Conservation (phyloP, 2,329 filamentous ascomycete genomes). For the Dryadomyces quercivorus region DNA sequence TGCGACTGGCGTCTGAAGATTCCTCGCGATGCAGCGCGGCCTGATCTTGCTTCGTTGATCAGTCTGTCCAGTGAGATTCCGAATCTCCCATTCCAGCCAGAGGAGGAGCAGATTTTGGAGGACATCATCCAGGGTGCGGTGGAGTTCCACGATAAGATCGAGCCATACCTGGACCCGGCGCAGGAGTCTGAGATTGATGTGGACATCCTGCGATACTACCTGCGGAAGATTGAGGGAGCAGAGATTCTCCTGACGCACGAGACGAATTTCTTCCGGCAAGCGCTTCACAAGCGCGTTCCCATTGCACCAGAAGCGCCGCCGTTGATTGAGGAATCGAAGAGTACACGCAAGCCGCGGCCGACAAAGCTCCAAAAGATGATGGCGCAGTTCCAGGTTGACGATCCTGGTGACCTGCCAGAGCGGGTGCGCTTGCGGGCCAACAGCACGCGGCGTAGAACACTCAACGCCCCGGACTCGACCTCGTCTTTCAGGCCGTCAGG, state of each 20-base stretch:
- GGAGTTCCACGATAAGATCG: slow-evolving; percentile 72
- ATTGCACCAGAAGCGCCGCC: slow-evolving; percentile 80
- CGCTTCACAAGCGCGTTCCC: slow-evolving; percentile 88
- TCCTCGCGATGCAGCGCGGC: slow-evolving; percentile 85
- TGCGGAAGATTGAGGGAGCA: slow-evolving; percentile 93
- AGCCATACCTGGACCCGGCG: slow-evolving; percentile 67
- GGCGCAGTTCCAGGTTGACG: slow-evolving; percentile 74
- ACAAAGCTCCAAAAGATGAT: slow-evolving; percentile 96
- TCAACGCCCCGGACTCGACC: slow-evolving; percentile 34
- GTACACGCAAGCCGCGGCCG: slow-evolving; percentile 86
- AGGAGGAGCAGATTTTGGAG: slow-evolving; percentile 79
- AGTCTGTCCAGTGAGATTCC: slow-evolving; percentile 75
- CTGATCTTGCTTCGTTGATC: slow-evolving; percentile 83
- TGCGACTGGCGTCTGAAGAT: slow-evolving; percentile 97
- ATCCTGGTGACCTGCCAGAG: slow-evolving; percentile 80
- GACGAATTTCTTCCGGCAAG: slow-evolving; percentile 96
- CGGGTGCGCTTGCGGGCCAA: slow-evolving; percentile 69
- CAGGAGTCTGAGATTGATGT: slow-evolving; percentile 68
- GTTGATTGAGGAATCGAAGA: slow-evolving; percentile 74
- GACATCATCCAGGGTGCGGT: slow-evolving; percentile 78
- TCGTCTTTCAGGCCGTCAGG: slow-evolving; percentile 3
- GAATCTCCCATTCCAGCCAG: slow-evolving; percentile 79
- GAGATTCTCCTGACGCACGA: slow-evolving; percentile 85
- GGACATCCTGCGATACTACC: slow-evolving; percentile 82
- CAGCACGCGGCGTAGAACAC: slow-evolving; percentile 58